Percentiles rank a stretch among this genome's conserved stretches.
These are phyloP conservation scores for Eucalyptus virginea DNA, from an alignment of 345 rosid species.

Conservation along the genomic window DNA sequence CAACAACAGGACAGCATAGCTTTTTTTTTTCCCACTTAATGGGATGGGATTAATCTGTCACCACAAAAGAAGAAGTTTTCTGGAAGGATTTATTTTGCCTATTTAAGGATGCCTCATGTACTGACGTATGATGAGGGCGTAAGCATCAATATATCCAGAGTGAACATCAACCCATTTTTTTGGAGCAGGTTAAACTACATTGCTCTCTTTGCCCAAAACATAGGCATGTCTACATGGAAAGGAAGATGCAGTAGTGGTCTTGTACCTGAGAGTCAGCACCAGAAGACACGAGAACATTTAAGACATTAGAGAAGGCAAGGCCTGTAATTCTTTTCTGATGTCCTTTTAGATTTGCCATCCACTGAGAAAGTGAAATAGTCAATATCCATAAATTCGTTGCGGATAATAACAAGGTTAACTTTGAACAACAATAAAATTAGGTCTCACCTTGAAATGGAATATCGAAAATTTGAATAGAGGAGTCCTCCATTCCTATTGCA, in stretches of 20 bases:
- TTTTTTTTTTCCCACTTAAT: background rate
- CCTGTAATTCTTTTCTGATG: conserved; percentile 81
- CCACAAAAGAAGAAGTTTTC: background rate
- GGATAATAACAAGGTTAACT: background rate
- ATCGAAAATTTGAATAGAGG: conserved; percentile 51
- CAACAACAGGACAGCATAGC: background rate
- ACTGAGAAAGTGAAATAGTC: conserved; percentile 19
- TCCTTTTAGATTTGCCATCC: conserved; percentile 57
- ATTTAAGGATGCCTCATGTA: no score
- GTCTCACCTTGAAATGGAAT: conserved; percentile 56
- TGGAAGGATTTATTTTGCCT: no score
- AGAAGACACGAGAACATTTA: conserved; percentile 72
- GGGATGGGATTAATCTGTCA: background rate
- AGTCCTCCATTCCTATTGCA: conserved; percentile 89
- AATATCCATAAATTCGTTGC: background rate
- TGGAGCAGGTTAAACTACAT: background rate
- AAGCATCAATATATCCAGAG: background rate
- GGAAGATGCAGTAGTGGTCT: background rate
- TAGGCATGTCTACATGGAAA: background rate
- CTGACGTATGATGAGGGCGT: no score
- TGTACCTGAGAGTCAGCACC: conserved; percentile 76
- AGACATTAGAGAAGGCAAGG: conserved; percentile 63
- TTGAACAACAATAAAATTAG: background rate
- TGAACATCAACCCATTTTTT: background rate
- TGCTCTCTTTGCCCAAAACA: background rate